Base-by-base conservation (phyloP, 495 filamentous ascomycete genomes). In the Penicillium tannophilum region DNA sequence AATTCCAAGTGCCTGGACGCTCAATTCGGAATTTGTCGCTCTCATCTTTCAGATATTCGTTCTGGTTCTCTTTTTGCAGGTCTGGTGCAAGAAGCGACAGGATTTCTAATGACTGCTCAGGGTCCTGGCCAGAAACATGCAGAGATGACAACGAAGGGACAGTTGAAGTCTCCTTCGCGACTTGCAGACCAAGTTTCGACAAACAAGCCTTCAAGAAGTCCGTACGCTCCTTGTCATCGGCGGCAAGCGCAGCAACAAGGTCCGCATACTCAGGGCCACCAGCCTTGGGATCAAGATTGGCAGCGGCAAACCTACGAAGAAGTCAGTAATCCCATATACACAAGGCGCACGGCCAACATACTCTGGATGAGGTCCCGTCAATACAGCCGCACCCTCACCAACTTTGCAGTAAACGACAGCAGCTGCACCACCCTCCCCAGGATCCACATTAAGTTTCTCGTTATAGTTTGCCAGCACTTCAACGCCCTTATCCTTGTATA, bases 281-380 rank as follows among this genome's bases (percentile, higher is more conserved):
- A 19, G 81, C 73, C 2, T 87, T 79, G 14, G 76, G 82, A 56
- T 87, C 80, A 4, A 98, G 84, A 63, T 96, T 96, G 39, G 76
- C 81, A 8, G 88, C 85, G 4, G 92, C 89, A 71, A 98, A 98
- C 66, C 92, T 96, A 63, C 4, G 26, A 33, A 63, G 63, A 26
- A 54, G 55, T 67, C 48, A 67, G 63, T 23, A 28, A 17, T n/a
- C 30, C 4, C 19, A 23, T 36, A 28, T 16, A 31, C 12, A 28
- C 39, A 33, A 28, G 9, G 16, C 53, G 19, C 30, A 39, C 12
- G 31, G 26, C 42, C 24, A 17, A 82, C 88, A 74, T 78, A 96
- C 90, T 98, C 95, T 47, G 94, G 93, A 80, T 98, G 95, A 43
- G 93, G 90, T 0, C 93, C 91, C 2, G 90, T 95, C 33, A 98